A percentile compares a stretch with the other conserved stretches of the same genome.
These are phyloP conservation scores for Tylopilus cervinicoccineus DNA, from an alignment of 768 basidiomycete genomes.

Conservation along the genomic window DNA sequence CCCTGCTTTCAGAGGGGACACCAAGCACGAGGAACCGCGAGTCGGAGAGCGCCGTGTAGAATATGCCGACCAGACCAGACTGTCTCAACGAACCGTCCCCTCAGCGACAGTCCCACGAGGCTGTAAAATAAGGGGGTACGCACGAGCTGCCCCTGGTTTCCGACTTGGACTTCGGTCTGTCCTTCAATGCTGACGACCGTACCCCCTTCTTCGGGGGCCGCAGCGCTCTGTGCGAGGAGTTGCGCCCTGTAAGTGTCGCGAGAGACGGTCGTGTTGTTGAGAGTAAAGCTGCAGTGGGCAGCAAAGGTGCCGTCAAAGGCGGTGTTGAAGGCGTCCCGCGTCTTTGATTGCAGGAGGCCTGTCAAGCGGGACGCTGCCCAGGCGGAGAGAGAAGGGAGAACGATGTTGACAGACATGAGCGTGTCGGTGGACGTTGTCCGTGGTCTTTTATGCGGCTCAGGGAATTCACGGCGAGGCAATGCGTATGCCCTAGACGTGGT, in stretches of 20 bases:
- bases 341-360: constrained; percentile 38
- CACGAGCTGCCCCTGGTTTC: constrained; percentile 26
- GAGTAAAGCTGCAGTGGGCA: constrained; percentile 30
- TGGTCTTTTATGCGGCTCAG: too few species aligned
- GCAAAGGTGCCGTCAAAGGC: constrained; percentile 43
- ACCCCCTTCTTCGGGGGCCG: constrained; percentile 8
- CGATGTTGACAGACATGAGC: constrained; percentile 27
- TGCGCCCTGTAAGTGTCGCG: constrained; percentile 39
- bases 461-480: too few species aligned
- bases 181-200: constrained; percentile 25
- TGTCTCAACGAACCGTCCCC: background rate
- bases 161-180: constrained; percentile 25
- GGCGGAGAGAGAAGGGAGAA: constrained; percentile 38
- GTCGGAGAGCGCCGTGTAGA: constrained; percentile 35
- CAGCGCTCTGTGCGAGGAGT: constrained; percentile 29
- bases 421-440: too few species aligned
- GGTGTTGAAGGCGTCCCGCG: constrained; percentile 28
- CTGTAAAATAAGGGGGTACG: background rate
- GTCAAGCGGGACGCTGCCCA: constrained; percentile 41
- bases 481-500: too few species aligned
- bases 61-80: constrained; percentile 34
- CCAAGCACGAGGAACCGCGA: constrained; percentile 32
- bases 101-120: too few species aligned
- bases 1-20: constrained; percentile 28
- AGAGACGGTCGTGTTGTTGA: constrained; percentile 39